Conservation (phyloP, 2,329 filamentous ascomycete genomes). For the Scytalidium sp. region DNA sequence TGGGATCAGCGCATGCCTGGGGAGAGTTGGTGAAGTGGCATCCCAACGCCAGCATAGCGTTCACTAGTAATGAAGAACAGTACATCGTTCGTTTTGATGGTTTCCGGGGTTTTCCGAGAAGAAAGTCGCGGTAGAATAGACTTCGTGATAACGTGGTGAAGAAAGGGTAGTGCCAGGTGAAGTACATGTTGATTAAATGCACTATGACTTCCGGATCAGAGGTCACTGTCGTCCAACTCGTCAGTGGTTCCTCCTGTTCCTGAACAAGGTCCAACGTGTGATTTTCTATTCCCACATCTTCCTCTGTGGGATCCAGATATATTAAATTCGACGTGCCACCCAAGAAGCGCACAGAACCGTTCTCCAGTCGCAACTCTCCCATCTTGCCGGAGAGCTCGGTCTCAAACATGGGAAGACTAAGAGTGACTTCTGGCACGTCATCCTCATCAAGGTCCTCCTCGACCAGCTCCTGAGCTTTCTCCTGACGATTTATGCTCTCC, state of each 20-base stretch:
- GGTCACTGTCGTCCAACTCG: constrained; percentile 86
- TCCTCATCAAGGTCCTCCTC: constrained; percentile 42
- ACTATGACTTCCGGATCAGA: constrained; percentile 73
- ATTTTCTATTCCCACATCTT: constrained; percentile 22
- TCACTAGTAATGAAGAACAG: constrained; percentile 87
- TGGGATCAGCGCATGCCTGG: constrained; percentile 66
- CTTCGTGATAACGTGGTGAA: constrained; percentile 87
- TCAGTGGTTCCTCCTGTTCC: constrained; percentile 63
- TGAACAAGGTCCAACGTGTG: constrained; percentile 24
- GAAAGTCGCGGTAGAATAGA: constrained; percentile 83
- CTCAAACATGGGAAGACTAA: constrained; percentile 49
- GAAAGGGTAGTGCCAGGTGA: constrained; percentile 96
- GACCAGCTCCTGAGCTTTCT: constrained; percentile 28
- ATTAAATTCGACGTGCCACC: constrained; percentile 93
- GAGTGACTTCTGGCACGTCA: constrained; percentile 36
- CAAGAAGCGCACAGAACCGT: constrained; percentile 86
- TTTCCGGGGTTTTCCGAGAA: constrained; percentile 61
- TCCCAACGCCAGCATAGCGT: constrained; percentile 88
- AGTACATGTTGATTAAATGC: constrained; percentile 96
- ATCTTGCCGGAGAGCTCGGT: constrained; percentile 86
- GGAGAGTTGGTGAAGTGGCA: constrained; percentile 85
- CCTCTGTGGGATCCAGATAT: constrained; percentile 60
- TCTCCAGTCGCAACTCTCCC: constrained; percentile 83
- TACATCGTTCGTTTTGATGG: constrained; percentile 60
- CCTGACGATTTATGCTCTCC: constrained; percentile 27